Percentiles rank a stretch among this genome's conserved stretches.
Evolutionary conservation across 2,329 filamentous ascomycete species (phyloP).

Genomic region (Ascocoryne sarcoides): DNA sequence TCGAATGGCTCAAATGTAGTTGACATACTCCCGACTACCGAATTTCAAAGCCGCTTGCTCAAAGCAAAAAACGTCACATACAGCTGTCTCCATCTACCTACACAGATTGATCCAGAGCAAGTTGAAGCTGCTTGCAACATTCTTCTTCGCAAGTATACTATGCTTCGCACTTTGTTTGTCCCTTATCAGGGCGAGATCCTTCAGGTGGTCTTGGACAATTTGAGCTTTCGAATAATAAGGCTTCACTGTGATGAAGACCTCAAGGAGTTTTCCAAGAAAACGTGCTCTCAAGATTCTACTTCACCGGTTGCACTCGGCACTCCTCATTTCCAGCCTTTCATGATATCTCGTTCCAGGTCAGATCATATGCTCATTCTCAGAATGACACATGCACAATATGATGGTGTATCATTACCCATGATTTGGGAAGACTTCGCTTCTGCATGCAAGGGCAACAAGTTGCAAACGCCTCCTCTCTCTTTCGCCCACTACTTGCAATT

Average conservation of each 20-base stretch:
- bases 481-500: conserved; percentile 32
- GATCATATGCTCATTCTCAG: conserved; percentile 3
- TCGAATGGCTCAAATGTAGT: too few relatives aligned
- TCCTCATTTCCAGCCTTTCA: background rate
- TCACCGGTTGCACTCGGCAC: background rate
- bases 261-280: background rate
- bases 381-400: conserved; percentile 8
- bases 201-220: conserved; percentile 29
- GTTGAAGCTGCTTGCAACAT: conserved; percentile 5
- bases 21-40: conserved; percentile 4
- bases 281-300: background rate
- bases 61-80: background rate
- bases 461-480: conserved; percentile 21
- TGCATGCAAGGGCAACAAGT: conserved; percentile 3
- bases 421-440: conserved; percentile 3
- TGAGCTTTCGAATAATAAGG: too few relatives aligned
- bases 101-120: background rate
- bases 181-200: conserved; percentile 3
- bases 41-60: too few relatives aligned
- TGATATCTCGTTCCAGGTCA: background rate
- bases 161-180: conserved; percentile 6
- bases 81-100: background rate
- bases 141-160: too few relatives aligned
- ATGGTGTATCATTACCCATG: conserved; percentile 8
- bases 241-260: too few relatives aligned